Conservation (phyloP, 208 protist species). For the Acanthamoeba sp. region DNA sequence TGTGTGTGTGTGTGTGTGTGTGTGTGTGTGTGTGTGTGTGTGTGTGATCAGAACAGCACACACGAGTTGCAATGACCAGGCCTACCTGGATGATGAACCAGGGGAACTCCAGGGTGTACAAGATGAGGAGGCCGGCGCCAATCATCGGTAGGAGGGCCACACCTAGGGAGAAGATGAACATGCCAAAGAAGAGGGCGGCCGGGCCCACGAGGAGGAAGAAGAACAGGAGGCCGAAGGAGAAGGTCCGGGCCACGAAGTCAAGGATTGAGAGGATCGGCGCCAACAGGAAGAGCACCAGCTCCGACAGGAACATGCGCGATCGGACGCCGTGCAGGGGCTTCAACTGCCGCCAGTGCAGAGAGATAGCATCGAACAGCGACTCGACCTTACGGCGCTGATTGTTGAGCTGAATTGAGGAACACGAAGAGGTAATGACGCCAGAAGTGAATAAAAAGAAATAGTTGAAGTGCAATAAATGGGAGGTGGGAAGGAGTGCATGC, state of each 20-base stretch:
- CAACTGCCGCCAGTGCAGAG: constrained; percentile 15
- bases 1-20: neutral
- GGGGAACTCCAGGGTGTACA: neutral
- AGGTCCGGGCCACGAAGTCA: neutral
- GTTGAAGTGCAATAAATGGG: neutral
- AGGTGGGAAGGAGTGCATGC: neutral
- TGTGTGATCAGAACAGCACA: too few species aligned
- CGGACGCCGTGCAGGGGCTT: constrained; percentile 24
- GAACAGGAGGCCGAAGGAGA: constrained; percentile 30
- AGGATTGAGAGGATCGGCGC: neutral
- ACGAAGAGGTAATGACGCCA: neutral
- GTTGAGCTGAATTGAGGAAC: neutral
- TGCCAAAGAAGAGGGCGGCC: neutral
- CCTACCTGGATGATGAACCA: neutral
- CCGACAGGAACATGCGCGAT: constrained; percentile 10
- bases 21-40: neutral
- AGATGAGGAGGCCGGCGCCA: neutral
- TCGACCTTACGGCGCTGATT: neutral
- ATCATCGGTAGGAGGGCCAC: neutral
- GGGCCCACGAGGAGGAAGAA: neutral
- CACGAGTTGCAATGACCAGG: neutral
- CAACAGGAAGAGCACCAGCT: neutral
- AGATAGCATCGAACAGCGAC: constrained; percentile 10
- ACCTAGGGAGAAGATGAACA: neutral
- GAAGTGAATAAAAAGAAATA: too few species aligned